Evolutionary conservation across 768 basidiomycete species (phyloP).

Genomic region (Hysterangium stoloniferum): DNA sequence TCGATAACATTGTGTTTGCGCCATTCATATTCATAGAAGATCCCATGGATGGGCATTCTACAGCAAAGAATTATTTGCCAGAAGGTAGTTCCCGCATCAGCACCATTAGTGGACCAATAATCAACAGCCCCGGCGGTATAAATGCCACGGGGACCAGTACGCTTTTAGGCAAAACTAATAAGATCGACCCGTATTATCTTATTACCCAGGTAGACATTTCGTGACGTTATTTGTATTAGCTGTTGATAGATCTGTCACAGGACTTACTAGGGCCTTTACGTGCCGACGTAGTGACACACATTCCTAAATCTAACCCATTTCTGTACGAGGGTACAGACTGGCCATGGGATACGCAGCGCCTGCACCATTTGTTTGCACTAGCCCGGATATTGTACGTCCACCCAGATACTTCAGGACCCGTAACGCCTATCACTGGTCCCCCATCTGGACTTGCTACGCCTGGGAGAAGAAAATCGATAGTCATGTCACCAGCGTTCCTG

Average conservation of each 20-base stretch:
- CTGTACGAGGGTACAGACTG: constrained; percentile 56
- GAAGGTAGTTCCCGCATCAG: constrained; percentile 35
- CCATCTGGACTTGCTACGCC: constrained; percentile 6
- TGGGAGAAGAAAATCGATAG: constrained; percentile 22
- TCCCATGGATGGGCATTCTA: constrained; percentile 58
- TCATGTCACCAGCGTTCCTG: constrained; percentile 21
- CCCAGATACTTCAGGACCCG: constrained; percentile 12
- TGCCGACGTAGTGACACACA: constrained; percentile 49
- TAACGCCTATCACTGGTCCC: neutral
- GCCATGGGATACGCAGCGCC: constrained; percentile 59
- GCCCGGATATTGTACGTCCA: constrained; percentile 53
- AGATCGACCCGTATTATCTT: constrained; percentile 88
- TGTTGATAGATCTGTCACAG: constrained; percentile 28
- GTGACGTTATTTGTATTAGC: constrained; percentile 4
- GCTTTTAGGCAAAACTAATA: constrained; percentile 48
- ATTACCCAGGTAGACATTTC: constrained; percentile 62
- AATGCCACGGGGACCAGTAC: constrained; percentile 26
- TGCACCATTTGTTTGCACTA: constrained; percentile 56
- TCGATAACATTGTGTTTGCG: constrained; percentile 92
- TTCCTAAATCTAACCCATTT: constrained; percentile 59
- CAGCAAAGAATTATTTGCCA: constrained; percentile 36
- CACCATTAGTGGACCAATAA: constrained; percentile 26
- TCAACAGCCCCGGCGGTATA: constrained; percentile 9
- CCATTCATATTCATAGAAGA: constrained; percentile 98
- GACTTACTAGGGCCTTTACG: constrained; percentile 62